These are phyloP conservation scores for Canavalia ensiformis DNA, from an alignment of 306 rosid species.

Conservation along the genomic window DNA sequence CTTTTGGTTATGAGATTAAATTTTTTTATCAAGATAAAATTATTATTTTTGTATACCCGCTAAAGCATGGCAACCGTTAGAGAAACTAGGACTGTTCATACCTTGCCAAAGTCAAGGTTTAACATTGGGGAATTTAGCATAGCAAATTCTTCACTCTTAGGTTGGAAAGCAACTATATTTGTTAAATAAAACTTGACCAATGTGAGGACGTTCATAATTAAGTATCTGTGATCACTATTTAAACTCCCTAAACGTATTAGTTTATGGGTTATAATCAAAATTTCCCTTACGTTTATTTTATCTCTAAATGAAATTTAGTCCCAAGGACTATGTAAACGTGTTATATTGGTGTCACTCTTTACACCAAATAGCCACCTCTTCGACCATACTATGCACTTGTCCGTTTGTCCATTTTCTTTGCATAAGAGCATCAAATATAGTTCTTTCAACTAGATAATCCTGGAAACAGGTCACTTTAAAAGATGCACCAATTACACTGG, in stretches of 20 bases:
- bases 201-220: not conserved
- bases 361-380: too few species aligned
- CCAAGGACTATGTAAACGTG: too few species aligned
- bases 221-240: not conserved
- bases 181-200: constrained; percentile 4
- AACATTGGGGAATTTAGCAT: not conserved
- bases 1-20: too few species aligned
- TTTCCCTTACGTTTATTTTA: not conserved
- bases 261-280: not conserved
- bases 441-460: too few species aligned
- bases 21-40: too few species aligned
- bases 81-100: constrained; percentile 52
- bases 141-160: not conserved
- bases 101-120: not conserved
- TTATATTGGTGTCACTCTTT: too few species aligned
- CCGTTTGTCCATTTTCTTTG: too few species aligned
- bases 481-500: too few species aligned
- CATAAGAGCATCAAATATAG: too few species aligned
- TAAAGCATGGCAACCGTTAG: constrained; percentile 64
- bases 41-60: too few species aligned
- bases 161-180: not conserved
- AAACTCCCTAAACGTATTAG: not conserved
- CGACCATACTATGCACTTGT: too few species aligned
- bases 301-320: not conserved
- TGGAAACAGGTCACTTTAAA: too few species aligned